These are phyloP conservation scores for Tricholoma matsutake DNA, from an alignment of 768 basidiomycete genomes.

Conservation along the genomic window DNA sequence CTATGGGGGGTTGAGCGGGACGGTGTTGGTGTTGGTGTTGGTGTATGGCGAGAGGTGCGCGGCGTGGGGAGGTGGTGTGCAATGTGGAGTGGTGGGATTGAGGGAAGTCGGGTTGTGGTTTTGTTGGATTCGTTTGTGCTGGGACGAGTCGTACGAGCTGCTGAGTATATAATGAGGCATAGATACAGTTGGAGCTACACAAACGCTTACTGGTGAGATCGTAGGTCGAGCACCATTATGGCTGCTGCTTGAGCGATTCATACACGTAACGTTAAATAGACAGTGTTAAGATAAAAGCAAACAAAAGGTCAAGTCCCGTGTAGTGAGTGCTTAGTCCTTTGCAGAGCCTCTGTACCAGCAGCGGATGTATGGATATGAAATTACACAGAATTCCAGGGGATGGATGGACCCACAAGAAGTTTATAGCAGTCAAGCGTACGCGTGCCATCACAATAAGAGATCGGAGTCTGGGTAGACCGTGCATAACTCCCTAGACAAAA, in stretches of 20 bases:
- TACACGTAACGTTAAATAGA: neutral
- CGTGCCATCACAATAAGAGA: neutral
- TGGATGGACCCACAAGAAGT: neutral
- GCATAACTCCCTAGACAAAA: neutral
- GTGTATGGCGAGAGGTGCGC: neutral
- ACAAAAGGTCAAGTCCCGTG: too few relatives aligned
- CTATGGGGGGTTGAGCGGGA: neutral
- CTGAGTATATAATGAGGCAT: too few relatives aligned
- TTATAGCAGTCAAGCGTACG: neutral
- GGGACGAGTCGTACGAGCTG: neutral
- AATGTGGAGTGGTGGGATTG: neutral
- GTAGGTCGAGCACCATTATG: neutral
- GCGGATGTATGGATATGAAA: neutral
- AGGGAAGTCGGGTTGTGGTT: neutral
- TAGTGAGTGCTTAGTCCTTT: too few relatives aligned
- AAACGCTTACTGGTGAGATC: neutral
- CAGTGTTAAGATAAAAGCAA: too few relatives aligned
- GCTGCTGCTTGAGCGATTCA: neutral
- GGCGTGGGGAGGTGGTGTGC: neutral
- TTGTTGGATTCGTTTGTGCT: neutral
- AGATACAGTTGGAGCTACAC: too few relatives aligned
- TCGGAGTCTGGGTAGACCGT: neutral
- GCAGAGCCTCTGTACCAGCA: slow-evolving; percentile 4
- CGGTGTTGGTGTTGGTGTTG: neutral
- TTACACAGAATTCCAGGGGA: neutral